Evolutionary conservation across 2,329 filamentous ascomycete species (phyloP), one percentile per base, ranked within the genome.

Genomic region (Alternaria novae-zelandiae): DNA sequence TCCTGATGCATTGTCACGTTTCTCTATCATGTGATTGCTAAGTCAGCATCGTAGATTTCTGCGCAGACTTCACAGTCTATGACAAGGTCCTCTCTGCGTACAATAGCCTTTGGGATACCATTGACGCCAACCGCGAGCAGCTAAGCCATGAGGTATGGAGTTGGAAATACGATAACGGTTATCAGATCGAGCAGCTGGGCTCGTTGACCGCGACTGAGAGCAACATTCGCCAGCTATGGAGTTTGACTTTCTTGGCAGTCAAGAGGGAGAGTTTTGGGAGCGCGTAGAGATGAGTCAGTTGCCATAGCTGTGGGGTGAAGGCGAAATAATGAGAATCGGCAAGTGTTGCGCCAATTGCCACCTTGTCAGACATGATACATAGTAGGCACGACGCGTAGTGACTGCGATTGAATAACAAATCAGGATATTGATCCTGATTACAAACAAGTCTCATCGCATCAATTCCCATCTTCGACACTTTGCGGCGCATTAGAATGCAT

Each of bases 121-220:
- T 90, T 30, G 86, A 89, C 28, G 80, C 79, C 0, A 90, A 90
- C 62, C 64, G 68, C 3, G 77, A 74, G 3, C 81, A 86, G 57
- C 74, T 90, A 13, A 85, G 84, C 61, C 81, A 80, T 2, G 88
- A 90, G 70, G 86, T 90, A 0, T 90, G 89, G 88, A 88, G 84
- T 54, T 90, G 87, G 88, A 80, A 81, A 8, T 89, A 87, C 64
- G 76, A 75, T 25, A 78, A 84, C 63, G 83, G 76, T 2, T 89
- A 86, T 70, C 68, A 82, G 36, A 83, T 84, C 47, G 82, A 82
- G 57, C 84, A 86, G 23, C 72, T 89, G 53, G 87, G 86, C 0
- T 81, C 81, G 2, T 73, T 88, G 60, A 82, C 84, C 6, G 81
- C 85, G 28, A 74, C 72, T 54, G 86, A 88, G 74, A 85, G 84